phyloP scores from a whole-genome alignment of 345 rosid genomes.

The Sonneratia caseolaris region DNA sequence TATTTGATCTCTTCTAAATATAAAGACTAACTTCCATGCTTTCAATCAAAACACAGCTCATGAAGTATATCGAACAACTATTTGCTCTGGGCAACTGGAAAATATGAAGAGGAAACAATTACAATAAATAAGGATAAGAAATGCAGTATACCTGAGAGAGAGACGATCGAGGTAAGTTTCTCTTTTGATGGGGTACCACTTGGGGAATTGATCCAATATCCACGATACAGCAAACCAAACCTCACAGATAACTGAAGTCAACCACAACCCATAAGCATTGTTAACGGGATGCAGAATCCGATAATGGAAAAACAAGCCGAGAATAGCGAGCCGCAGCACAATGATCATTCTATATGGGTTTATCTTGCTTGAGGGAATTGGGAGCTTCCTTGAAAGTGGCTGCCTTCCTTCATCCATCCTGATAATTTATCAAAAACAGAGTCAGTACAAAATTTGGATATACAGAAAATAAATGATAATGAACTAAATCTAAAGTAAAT shows the following conservation, averaged over 20 bases:
- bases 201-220: conserved; percentile 98
- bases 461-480: too few species aligned
- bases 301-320: conserved; percentile 89
- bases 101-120: too few species aligned
- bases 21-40: too few species aligned
- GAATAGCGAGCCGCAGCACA: conserved; percentile 73
- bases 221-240: conserved; percentile 97
- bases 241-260: conserved; percentile 95
- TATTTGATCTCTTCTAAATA: too few species aligned
- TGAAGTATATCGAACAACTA: too few species aligned
- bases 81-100: background rate
- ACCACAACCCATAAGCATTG: conserved; percentile 89
- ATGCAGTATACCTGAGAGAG: conserved; percentile 55
- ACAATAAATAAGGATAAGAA: background rate
- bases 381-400: conserved; percentile 93
- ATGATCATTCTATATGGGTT: conserved; percentile 86
- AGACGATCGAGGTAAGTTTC: conserved; percentile 96
- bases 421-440: conserved; percentile 15
- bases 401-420: conserved; percentile 99
- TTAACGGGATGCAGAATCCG: conserved; percentile 84
- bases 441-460: background rate
- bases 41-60: too few species aligned
- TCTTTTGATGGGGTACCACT: conserved; percentile 82
- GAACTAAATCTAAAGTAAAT: too few species aligned
- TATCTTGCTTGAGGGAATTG: conserved; percentile 92